phyloP scores from a whole-genome alignment of 495 filamentous ascomycete species.

The Aspergillus cavernicola region DNA sequence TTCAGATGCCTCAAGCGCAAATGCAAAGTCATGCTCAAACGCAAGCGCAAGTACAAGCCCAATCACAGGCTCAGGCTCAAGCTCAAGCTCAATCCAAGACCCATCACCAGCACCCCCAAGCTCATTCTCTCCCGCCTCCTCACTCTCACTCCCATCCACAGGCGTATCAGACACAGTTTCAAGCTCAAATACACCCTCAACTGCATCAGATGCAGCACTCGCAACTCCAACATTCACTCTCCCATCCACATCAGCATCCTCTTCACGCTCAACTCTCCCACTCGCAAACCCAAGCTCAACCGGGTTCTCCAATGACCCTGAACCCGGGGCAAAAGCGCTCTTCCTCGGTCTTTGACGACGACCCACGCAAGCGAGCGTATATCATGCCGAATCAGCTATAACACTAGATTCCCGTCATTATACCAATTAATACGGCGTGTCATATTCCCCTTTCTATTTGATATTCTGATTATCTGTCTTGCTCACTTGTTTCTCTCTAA shows the following conservation, averaged over 20 bases:
- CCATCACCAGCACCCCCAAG: slow-evolving; percentile 7
- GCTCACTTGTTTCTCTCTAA: neutral
- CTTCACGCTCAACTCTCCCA: slow-evolving; percentile 8
- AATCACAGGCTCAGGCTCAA: slow-evolving; percentile 4
- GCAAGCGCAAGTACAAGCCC: slow-evolving; percentile 7
- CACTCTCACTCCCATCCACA: slow-evolving; percentile 15
- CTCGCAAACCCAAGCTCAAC: slow-evolving; percentile 9
- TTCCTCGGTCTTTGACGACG: slow-evolving; percentile 24
- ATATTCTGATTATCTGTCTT: neutral
- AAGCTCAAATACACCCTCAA: slow-evolving; percentile 16
- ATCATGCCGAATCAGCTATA: slow-evolving; percentile 28
- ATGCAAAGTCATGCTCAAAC: slow-evolving; percentile 8
- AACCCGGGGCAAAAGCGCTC: slow-evolving; percentile 28
- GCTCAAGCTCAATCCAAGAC: slow-evolving; percentile 13
- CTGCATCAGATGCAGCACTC: slow-evolving; percentile 12
- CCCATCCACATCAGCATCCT: slow-evolving; percentile 9
- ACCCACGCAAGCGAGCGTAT: slow-evolving; percentile 31
- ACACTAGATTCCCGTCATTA: neutral
- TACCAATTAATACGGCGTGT: neutral
- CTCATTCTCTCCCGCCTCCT: slow-evolving; percentile 7
- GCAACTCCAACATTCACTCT: slow-evolving; percentile 11
- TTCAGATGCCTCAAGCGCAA: slow-evolving; percentile 9
- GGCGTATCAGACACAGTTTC: slow-evolving; percentile 13
- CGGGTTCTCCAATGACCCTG: slow-evolving; percentile 16
- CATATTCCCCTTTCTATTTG: neutral